Conservation (phyloP, 2,329 filamentous ascomycete genomes). For the Aureobasidium sp. region DNA sequence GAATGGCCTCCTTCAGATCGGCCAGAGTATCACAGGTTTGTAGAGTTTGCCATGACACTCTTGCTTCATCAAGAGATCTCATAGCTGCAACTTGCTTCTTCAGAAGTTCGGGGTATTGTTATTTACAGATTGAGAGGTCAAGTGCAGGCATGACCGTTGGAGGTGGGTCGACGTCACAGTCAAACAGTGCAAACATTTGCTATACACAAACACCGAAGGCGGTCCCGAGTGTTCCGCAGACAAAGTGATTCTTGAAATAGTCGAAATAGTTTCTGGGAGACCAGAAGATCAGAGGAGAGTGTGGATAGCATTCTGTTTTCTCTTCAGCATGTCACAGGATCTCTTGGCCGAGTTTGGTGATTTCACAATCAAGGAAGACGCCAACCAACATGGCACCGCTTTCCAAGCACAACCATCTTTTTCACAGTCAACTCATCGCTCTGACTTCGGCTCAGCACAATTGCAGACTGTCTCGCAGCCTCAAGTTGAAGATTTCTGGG, state of each 20-base stretch:
- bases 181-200: slow-evolving; percentile 14
- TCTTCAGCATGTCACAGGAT: slow-evolving; percentile 44
- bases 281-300: no score
- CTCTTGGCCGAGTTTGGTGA: slow-evolving; percentile 46
- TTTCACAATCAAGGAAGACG: slow-evolving; percentile 18
- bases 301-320: no score
- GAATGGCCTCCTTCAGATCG: slow-evolving; percentile 28
- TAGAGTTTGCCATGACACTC: slow-evolving; percentile 28
- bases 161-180: slow-evolving; percentile 8
- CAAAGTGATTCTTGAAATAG: neutral
- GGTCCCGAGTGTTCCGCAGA: neutral
- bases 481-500: slow-evolving; percentile 27
- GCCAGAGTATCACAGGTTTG: slow-evolving; percentile 24
- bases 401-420: slow-evolving; percentile 7
- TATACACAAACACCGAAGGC: neutral
- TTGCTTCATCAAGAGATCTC: slow-evolving; percentile 28
- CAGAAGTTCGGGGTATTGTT: neutral
- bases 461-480: neutral
- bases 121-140: neutral
- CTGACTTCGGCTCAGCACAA: neutral
- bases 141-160: slow-evolving; percentile 4
- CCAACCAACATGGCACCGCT: neutral
- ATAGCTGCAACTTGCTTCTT: slow-evolving; percentile 18
- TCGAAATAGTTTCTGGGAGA: neutral
- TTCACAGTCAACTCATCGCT: slow-evolving; percentile 19